Percentiles rank a stretch among this genome's conserved stretches.
Evolutionary conservation across 139 green algal species (phyloP).

Genomic region (Haematococcus lacustris): DNA sequence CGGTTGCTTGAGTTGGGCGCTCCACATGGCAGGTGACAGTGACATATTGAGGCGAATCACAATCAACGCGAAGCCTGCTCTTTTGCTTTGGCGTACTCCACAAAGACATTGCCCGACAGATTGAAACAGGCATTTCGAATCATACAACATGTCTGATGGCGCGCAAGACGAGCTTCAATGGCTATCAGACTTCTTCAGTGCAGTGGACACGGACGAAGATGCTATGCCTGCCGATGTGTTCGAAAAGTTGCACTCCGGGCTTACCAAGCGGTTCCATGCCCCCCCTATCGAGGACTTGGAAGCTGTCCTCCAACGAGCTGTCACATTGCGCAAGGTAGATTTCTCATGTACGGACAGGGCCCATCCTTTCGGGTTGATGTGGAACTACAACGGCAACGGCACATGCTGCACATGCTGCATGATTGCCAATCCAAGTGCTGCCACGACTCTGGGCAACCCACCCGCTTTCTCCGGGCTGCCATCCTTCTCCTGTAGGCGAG

Average conservation of each 20-base stretch:
- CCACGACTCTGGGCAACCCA: too few species aligned
- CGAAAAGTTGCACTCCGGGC: constrained; percentile 1
- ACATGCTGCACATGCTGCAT: not conserved
- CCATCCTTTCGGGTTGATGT: not conserved
- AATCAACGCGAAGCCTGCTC: too few species aligned
- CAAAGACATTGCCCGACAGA: too few species aligned
- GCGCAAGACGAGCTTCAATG: too few species aligned
- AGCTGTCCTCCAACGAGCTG: not conserved
- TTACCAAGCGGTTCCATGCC: constrained; percentile 8
- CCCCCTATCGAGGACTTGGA: constrained; percentile 13
- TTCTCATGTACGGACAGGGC: not conserved
- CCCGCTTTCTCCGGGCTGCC: too few species aligned
- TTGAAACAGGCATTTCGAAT: too few species aligned
- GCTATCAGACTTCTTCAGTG: too few species aligned
- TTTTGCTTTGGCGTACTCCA: too few species aligned
- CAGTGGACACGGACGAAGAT: not conserved
- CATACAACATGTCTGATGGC: too few species aligned
- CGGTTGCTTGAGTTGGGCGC: too few species aligned
- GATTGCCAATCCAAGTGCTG: not conserved
- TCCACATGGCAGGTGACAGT: too few species aligned
- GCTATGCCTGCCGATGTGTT: constrained; percentile 4
- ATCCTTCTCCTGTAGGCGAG: constrained; percentile 16
- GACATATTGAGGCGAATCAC: too few species aligned
- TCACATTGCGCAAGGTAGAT: constrained; percentile 10
- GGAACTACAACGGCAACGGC: not conserved